Evolutionary conservation across 352 stramenopile species (phyloP).

Genomic region (Globisporangium takayamanum): DNA sequence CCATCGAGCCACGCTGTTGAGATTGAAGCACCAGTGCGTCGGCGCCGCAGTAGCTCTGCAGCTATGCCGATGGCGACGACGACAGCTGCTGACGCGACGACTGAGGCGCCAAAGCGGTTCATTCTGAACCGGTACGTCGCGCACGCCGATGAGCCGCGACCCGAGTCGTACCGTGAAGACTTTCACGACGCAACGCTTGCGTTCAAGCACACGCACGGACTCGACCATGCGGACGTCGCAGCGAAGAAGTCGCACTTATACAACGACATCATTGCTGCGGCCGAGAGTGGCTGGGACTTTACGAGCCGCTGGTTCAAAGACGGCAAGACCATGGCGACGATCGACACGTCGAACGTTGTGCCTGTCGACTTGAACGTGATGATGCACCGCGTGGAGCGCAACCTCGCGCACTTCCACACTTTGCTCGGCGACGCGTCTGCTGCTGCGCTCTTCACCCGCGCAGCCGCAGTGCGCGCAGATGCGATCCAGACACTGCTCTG

Average conservation of each 20-base stretch:
- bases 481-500: slow-evolving; percentile 71
- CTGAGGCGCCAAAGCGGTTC: slow-evolving; percentile 21
- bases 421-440: slow-evolving; percentile 35
- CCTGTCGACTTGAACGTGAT: slow-evolving; percentile 83
- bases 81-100: background rate
- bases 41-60: background rate
- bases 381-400: slow-evolving; percentile 68
- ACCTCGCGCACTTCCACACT: slow-evolving; percentile 56
- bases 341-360: slow-evolving; percentile 58
- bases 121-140: slow-evolving; percentile 78
- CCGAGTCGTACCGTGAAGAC: slow-evolving; percentile 85
- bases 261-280: slow-evolving; percentile 73
- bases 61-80: background rate
- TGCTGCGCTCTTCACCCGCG: slow-evolving; percentile 33
- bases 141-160: slow-evolving; percentile 56
- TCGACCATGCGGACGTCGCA: slow-evolving; percentile 8
- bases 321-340: slow-evolving; percentile 43
- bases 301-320: slow-evolving; percentile 74
- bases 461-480: slow-evolving; percentile 28
- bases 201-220: slow-evolving; percentile 24
- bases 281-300: slow-evolving; percentile 88
- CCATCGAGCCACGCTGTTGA: slow-evolving; percentile 51
- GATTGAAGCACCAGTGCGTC: background rate
- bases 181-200: slow-evolving; percentile 52
- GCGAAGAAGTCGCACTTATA: slow-evolving; percentile 66